phyloP scores from a whole-genome alignment of 2,329 filamentous ascomycete species.

The Chaetomium globosum region DNA sequence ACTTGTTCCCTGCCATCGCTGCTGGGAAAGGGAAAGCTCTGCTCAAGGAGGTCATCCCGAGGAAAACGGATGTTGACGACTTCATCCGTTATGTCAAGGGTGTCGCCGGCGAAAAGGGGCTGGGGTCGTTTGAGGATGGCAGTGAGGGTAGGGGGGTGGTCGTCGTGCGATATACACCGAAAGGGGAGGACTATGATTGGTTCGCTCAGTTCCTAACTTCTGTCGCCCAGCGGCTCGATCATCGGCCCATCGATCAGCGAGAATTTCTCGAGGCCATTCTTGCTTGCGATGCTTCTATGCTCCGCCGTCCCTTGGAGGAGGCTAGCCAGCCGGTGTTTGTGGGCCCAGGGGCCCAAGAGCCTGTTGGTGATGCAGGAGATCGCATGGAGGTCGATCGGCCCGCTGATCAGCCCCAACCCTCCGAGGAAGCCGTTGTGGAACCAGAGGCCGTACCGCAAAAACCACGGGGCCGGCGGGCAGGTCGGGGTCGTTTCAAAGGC shows the following conservation, averaged over 20 bases:
- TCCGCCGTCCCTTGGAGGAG: slow-evolving; percentile 69
- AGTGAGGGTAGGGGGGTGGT: slow-evolving; percentile 72
- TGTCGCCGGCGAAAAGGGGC: slow-evolving; percentile 72
- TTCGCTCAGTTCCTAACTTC: slow-evolving; percentile 68
- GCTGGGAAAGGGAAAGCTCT: slow-evolving; percentile 83
- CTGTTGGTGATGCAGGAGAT: slow-evolving; percentile 7
- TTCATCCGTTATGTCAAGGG: slow-evolving; percentile 76
- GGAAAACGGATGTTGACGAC: slow-evolving; percentile 70
- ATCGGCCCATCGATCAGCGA: slow-evolving; percentile 82
- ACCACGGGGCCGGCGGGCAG: slow-evolving; percentile 35
- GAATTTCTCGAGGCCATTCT: slow-evolving; percentile 92
- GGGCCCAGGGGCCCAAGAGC: slow-evolving; percentile 19
- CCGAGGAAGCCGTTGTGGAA: slow-evolving; percentile 32
- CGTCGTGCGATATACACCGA: slow-evolving; percentile 71
- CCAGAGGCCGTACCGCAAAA: slow-evolving; percentile 33
- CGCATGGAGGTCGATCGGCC: slow-evolving; percentile 39
- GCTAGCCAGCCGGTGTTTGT: slow-evolving; percentile 42
- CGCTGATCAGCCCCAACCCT: slow-evolving; percentile 17
- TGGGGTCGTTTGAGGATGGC: slow-evolving; percentile 65
- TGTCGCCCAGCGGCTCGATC: slow-evolving; percentile 72
- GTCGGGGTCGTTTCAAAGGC: slow-evolving; percentile 67
- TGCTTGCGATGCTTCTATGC: slow-evolving; percentile 70
- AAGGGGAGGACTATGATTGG: slow-evolving; percentile 63
- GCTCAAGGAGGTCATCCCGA: slow-evolving; percentile 61
- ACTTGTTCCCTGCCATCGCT: slow-evolving; percentile 72